Evolutionary conservation across 1,284 basidiomycete species (phyloP), one percentile per base, ranked within the genome.

Genomic region (Erythrobasidium hasegawianum): DNA sequence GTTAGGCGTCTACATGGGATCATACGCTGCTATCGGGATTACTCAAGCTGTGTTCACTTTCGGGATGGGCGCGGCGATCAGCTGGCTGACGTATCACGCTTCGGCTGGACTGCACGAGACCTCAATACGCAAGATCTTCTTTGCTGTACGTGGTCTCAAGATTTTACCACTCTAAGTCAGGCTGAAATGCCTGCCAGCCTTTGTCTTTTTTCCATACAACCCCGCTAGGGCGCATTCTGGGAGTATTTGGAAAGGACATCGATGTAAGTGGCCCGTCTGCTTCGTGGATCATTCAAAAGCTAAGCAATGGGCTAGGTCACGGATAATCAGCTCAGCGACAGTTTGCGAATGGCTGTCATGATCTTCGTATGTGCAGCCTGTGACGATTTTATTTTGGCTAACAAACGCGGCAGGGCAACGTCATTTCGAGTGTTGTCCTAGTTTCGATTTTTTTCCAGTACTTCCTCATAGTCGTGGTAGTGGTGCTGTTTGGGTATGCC

Each of bases 151-250:
- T 87, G 1, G 84, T 88, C n/a, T 66, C 75, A 79, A 7, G n/a
- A 81, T 84, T 33, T n/a, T n/a, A n/a, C n/a, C n/a, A n/a, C n/a
- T n/a, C n/a, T n/a, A 39, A 29, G 45, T 29, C 52, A 8, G n/a
- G 1, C 8, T 47, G 27, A 4, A 52, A 33, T 24, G 13, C 47
- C 9, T 13, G n/a, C n/a, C 27, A 59, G 59, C 87, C 88, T 0
- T 79, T 87, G 50, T 81, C 84, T 2, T 91, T 89, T 79, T 91
- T 90, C 73, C 89, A 92, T 70, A 87, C 86, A 0, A 91, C 88
- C 0, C 89, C 90, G 0, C 82, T 87, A 65, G 89, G 89, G 76
- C 77, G 92, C 20, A 90, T 95, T 72, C 87, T 90, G 84, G 89
- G 90, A 76, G 83, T 88, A 16, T 16, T 75, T 73, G 4, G 54